Percentiles rank a stretch among this genome's conserved stretches.
Evolutionary conservation across 176 grass and related monocot genomes (phyloP).

Genomic region (Leersia perrieri): DNA sequence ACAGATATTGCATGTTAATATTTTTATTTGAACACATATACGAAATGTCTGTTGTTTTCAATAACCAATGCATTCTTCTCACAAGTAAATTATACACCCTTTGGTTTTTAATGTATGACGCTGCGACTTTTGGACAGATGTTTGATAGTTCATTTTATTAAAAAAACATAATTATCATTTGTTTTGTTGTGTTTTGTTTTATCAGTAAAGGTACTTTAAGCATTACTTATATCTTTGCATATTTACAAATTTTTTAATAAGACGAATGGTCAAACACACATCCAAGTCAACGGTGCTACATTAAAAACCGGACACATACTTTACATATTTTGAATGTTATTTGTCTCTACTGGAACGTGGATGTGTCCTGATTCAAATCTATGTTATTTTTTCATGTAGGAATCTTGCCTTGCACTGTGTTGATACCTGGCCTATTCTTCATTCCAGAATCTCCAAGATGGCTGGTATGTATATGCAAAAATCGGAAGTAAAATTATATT

Average conservation of each 20-base stretch:
- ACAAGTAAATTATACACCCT: background rate
- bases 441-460: conserved; percentile 98
- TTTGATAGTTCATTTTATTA: too few relatives aligned
- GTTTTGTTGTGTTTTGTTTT: too few relatives aligned
- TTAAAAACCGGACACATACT: too few relatives aligned
- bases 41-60: background rate
- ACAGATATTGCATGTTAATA: background rate
- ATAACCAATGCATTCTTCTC: background rate
- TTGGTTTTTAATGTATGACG: too few relatives aligned
- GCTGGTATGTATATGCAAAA: conserved; percentile 62
- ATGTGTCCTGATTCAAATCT: conserved; percentile 24
- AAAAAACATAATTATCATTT: too few relatives aligned
- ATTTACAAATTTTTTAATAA: too few relatives aligned
- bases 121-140: too few relatives aligned
- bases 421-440: conserved; percentile 92
- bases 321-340: background rate
- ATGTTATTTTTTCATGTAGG: conserved; percentile 43
- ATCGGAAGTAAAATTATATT: background rate
- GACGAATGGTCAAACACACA: too few relatives aligned
- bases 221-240: too few relatives aligned
- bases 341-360: background rate
- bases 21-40: background rate
- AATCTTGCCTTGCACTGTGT: conserved; percentile 75
- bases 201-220: too few relatives aligned
- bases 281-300: too few relatives aligned